Base-by-base conservation (phyloP, 176 grass and related monocot species). In the Tillandsia leiboldiana region DNA sequence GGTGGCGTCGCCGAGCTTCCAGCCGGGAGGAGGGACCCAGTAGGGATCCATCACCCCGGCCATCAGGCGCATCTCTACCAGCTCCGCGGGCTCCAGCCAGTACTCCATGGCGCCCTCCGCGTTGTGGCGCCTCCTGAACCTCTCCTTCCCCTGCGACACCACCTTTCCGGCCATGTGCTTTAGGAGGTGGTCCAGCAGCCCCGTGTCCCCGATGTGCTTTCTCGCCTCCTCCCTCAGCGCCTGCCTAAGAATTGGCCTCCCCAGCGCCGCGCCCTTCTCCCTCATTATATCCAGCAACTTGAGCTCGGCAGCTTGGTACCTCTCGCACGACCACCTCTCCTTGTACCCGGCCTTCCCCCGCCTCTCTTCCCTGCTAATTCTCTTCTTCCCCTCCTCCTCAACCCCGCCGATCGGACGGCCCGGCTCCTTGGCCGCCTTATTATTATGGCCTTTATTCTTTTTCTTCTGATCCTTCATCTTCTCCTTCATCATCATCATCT, bases 111-210 rank as follows among this genome's bases (percentile, higher is more conserved):
- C 73, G 18, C 86, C 93, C 64, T 85, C 77, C 12, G 82, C 18
- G 73, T 83, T 90, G 71, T 92, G 80, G 26, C 78, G 66, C 33
- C 86, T 71, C 0, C 84, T 83, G 17, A 96, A 70, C 12, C 88
- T 63, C 15, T 96, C 76, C 26, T 12, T 51, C 10, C 83, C 62
- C 2, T 78, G 76, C 5, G 81, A 51, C 1, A 82, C 72, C 0
- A 85, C 79, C 51, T 85, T 85, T 47, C 83, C 79, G 2, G 69
- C 68, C 72, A 85, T 70, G 79, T 92, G 81, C 70, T 78, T 83
- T 8, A 97, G 86, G 26, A 89, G 86, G 79, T 97, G 81, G 51
- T 92, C 89, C 12, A 97, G 88, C 15, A 97, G 82, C 7, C 86
- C 89, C 0, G 89, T 90, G 81, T 97, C 89, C 0, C 89, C 84